A percentile compares a stretch with the other conserved stretches of the same genome.
phyloP scores from a whole-genome alignment of 176 grass and related monocot species.

The Cenchrus americanus region DNA sequence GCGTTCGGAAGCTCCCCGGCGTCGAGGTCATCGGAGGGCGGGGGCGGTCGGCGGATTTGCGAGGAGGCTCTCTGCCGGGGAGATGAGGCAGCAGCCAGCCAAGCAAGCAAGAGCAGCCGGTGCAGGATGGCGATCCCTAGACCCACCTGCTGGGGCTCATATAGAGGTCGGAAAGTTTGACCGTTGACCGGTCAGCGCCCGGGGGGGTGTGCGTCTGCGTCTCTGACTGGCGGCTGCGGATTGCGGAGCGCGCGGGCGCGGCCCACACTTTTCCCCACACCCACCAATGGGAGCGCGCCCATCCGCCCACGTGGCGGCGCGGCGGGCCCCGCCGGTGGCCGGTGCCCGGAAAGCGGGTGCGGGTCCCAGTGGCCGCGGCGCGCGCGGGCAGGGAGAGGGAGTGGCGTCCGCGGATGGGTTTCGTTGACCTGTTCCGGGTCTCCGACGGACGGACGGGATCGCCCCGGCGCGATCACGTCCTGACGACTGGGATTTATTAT shows the following conservation, averaged over 20 bases:
- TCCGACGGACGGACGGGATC: constrained; percentile 9
- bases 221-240: constrained; percentile 62
- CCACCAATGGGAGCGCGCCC: constrained; percentile 4
- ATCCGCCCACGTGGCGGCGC: background rate
- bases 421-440: constrained; percentile 57
- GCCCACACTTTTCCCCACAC: background rate
- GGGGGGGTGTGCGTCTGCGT: background rate
- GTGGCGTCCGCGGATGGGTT: constrained; percentile 29
- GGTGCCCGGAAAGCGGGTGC: constrained; percentile 24
- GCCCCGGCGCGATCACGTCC: constrained; percentile 18
- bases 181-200: constrained; percentile 66
- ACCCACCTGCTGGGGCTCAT: constrained; percentile 23
- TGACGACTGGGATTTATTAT: background rate
- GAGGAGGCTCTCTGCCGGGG: background rate
- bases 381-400: background rate
- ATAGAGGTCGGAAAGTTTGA: constrained; percentile 77
- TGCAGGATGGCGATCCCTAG: constrained; percentile 14
- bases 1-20: constrained; percentile 42
- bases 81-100: background rate
- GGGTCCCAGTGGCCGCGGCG: background rate
- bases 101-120: background rate
- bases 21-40: constrained; percentile 44
- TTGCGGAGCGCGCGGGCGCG: background rate
- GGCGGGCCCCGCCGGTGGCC: background rate
- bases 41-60: background rate